A percentile compares a stretch with the other conserved stretches of the same genome.
Evolutionary conservation across 352 stramenopile species (phyloP).

Genomic region (Aphanomyces stellatus): DNA sequence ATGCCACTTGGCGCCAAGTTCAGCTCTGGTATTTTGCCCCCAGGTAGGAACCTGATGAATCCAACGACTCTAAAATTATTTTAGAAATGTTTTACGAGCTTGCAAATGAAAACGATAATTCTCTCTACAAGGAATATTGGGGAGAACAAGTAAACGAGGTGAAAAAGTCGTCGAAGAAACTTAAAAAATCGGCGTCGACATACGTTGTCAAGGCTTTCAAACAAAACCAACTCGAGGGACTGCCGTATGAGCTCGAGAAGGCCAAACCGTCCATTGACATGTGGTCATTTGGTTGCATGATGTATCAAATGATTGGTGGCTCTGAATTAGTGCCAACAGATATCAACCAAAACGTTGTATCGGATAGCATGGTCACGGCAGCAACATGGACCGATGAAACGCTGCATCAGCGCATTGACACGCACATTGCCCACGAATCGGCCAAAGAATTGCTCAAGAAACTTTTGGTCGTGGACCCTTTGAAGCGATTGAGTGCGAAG

Average conservation of each 20-base stretch:
- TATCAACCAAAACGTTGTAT: not conserved
- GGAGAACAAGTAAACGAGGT: conserved; percentile 12
- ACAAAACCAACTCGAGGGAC: not conserved
- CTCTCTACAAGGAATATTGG: conserved; percentile 76
- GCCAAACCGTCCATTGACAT: not conserved
- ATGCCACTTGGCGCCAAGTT: conserved; percentile 17
- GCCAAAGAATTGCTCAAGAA: no score
- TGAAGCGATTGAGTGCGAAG: no score
- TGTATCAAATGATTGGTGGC: not conserved
- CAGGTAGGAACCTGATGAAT: no score
- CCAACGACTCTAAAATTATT: no score
- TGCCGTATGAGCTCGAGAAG: not conserved
- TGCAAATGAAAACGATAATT: conserved; percentile 68
- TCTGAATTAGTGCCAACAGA: not conserved
- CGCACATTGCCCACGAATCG: no score
- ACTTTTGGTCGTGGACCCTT: no score
- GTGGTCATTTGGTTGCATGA: not conserved
- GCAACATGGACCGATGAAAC: no score
- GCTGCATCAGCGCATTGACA: no score
- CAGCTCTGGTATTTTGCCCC: conserved; percentile 17
- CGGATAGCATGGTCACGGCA: no score
- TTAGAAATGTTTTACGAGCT: conserved; percentile 16
- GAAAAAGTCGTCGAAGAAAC: no score
- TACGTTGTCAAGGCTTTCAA: no score
- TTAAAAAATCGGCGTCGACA: no score